Evolutionary conservation across 257 asterid genomes (phyloP).

Genomic region (Mitragyna speciosa): DNA sequence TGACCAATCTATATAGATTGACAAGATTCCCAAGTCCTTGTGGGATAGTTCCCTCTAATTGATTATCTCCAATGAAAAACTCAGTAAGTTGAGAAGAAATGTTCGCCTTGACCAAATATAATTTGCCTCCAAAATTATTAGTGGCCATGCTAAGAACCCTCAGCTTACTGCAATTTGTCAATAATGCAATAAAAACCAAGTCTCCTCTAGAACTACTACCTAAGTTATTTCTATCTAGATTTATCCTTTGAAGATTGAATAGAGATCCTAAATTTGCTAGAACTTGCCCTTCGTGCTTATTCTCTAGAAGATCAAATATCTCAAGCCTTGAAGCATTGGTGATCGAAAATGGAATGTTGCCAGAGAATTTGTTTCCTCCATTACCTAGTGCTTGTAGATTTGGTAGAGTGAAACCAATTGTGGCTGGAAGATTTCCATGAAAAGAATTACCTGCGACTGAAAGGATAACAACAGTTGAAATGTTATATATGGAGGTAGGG

Average conservation of each 20-base stretch:
- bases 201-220: slow-evolving; percentile 23
- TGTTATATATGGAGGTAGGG: slow-evolving; percentile 26
- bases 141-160: background rate
- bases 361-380: background rate
- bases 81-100: slow-evolving; percentile 20
- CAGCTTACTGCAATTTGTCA: slow-evolving; percentile 29
- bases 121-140: slow-evolving; percentile 27
- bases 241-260: background rate
- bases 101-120: slow-evolving; percentile 32
- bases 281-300: slow-evolving; percentile 28
- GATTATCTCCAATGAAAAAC: slow-evolving; percentile 6
- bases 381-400: background rate
- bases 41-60: slow-evolving; percentile 33
- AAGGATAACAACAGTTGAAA: slow-evolving; percentile 7
- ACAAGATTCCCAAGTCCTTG: slow-evolving; percentile 22
- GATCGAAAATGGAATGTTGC: slow-evolving; percentile 8
- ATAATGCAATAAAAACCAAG: too few relatives aligned
- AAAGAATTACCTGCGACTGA: slow-evolving; percentile 10
- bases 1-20: background rate
- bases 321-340: slow-evolving; percentile 19
- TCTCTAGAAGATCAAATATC: background rate
- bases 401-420: slow-evolving; percentile 20
- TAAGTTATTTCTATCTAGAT: background rate
- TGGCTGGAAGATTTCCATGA: slow-evolving; percentile 28
- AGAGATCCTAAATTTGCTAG: slow-evolving; percentile 26